Evolutionary conservation across 768 basidiomycete genomes (phyloP), one percentile per base, ranked within the genome.

Genomic region (Pleurotus pulmonarius): DNA sequence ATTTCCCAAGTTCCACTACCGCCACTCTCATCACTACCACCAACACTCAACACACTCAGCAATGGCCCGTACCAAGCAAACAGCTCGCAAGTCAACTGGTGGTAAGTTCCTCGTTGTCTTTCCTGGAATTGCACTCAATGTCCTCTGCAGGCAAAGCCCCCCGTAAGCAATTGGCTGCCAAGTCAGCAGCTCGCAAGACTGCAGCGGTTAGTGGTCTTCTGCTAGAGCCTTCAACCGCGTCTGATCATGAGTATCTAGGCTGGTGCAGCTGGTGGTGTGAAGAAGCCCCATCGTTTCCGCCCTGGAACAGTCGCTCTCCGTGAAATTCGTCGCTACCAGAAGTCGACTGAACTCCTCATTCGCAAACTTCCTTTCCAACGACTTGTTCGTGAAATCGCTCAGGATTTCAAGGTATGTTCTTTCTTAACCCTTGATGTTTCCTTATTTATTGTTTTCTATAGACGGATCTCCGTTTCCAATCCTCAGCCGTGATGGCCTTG

Each of bases 291-390:
- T 79, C 82, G 90, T 59, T 91, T 90, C 82, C 76, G 85, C 64
- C 85, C 85, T 46, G 83, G 92, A 75, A 92, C 91, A 34, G 92
- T 93, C 63, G 91, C 92, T 61, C 87, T 94, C 62, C 89, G 90
- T 75, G 92, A 93, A 76, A 92, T 93, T 67, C 75, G 89, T 71
- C 82, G 89, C 45, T 92, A 92, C 81, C 91, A 93, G 75, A 90
- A 89, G 76, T 90, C 88, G 59, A 92, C 90, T 53, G 89, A 93
- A 75, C 78, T 92, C 58, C 79, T 93, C 54, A 92, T 93, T 68
- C 83, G 90, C 67, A 93, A 92, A 75, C 83, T 92, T 55, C 90
- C 91, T 55, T 93, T 94, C 87, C 89, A 93, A 78, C 85, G 91
- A 61, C 85, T 93, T 45, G 87, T 94, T 61, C 87, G 87, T 74